Conservation (phyloP, 495 filamentous ascomycete species). For the Massariosphaeria phaeospora region DNA sequence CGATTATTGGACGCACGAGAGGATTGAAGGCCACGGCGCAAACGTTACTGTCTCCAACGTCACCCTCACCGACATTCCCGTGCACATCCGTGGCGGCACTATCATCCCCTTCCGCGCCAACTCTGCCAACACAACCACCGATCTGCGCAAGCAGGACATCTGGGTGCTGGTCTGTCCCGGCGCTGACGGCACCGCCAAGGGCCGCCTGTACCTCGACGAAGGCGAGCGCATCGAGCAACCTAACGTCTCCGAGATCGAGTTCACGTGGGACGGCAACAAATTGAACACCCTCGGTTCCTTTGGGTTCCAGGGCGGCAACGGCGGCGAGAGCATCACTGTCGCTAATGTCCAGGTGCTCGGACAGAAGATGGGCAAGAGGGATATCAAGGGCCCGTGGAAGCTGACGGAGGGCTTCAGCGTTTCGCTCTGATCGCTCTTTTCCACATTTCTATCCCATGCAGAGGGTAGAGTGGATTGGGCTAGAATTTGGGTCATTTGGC, state of each 20-base stretch:
- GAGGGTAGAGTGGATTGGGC: background rate
- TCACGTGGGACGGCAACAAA: constrained; percentile 28
- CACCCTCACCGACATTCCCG: constrained; percentile 60
- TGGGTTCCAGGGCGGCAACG: constrained; percentile 2
- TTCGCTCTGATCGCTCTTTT: background rate
- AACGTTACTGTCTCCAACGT: constrained; percentile 52
- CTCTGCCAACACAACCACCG: constrained; percentile 63
- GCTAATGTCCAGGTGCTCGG: constrained; percentile 17
- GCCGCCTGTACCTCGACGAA: constrained; percentile 50
- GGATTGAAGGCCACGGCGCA: constrained; percentile 53
- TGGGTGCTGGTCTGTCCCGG: constrained; percentile 64
- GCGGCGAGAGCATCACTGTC: constrained; percentile 23
- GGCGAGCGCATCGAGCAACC: constrained; percentile 39
- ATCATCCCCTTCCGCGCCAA: constrained; percentile 61
- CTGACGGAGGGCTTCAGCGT: constrained; percentile 13
- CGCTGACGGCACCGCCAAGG: constrained; percentile 47
- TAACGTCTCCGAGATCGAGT: constrained; percentile 31
- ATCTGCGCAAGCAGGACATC: constrained; percentile 61
- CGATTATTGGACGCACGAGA: constrained; percentile 62
- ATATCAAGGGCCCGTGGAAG: constrained; percentile 18
- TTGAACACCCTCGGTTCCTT: constrained; percentile 6
- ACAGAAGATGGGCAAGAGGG: background rate
- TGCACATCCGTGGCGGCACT: constrained; percentile 66
- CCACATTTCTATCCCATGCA: background rate
- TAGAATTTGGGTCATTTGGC: background rate